phyloP scores from a whole-genome alignment of 202 grass and related monocot species.

The Digitaria exilis region DNA sequence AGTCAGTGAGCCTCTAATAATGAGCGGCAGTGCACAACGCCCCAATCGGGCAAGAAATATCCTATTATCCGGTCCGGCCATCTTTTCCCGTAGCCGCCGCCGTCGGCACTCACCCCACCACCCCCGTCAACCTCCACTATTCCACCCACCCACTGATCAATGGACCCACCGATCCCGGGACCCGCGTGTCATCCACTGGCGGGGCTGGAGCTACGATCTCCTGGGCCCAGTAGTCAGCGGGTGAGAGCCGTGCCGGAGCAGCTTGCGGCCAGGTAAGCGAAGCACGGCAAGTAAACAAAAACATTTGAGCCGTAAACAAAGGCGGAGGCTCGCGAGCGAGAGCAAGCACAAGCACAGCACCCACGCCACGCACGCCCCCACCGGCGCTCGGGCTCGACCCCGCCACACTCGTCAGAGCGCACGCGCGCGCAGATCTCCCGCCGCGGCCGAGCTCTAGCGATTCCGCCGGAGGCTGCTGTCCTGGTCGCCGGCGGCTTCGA shows the following conservation, averaged over 20 bases:
- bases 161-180: fast-evolving
- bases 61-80: slow-evolving; percentile 16
- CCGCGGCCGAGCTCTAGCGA: neutral
- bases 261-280: neutral
- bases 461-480: neutral
- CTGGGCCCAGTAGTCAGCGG: neutral
- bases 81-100: slow-evolving; percentile 44
- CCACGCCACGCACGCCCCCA: neutral
- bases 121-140: neutral
- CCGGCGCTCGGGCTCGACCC: slow-evolving; percentile 15
- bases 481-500: neutral
- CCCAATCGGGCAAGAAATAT: slow-evolving; percentile 15
- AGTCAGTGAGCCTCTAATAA: neutral
- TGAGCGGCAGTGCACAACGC: slow-evolving; percentile 32
- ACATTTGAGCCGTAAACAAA: slow-evolving; percentile 28
- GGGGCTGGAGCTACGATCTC: fast-evolving
- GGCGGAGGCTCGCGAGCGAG: neutral
- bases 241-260: neutral
- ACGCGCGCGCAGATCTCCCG: slow-evolving; percentile 26
- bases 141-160: neutral
- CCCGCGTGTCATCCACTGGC: neutral
- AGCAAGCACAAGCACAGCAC: slow-evolving; percentile 12
- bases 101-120: neutral
- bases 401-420: slow-evolving; percentile 14
- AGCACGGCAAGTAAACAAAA: slow-evolving; percentile 41